Evolutionary conservation across 225 moss, liverwort and hornwort species (phyloP), one percentile per base, ranked within the genome.

Genomic region (Lunularia cruciata): DNA sequence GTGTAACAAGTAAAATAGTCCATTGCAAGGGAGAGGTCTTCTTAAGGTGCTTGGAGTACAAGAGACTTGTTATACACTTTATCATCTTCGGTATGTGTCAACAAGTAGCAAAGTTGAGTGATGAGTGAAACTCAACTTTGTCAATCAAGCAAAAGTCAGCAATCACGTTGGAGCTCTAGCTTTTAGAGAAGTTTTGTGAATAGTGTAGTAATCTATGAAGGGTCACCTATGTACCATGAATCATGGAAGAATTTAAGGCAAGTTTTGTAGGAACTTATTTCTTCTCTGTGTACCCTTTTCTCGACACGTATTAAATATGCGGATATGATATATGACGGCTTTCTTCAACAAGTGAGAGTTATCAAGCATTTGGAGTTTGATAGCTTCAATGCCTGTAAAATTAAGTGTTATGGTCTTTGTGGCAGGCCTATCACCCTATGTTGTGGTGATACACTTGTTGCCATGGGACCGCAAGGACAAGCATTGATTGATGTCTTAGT

Each of bases 391-490:
- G 54, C 39, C 52, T 33, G 37, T 69, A 47, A 72, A 30, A 5
- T 53, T 68, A 25, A 61, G 61, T 61, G 49, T 9, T 26, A 58
- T 37, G 47, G 47, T 75, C 35, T 75, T 22, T 74, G 30, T 73
- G 40, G 39, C 18, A 16, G 32, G 58, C 58, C 32, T 37, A n/a
- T 26, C 47, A 32, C 57, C 43, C 32, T 43, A 2, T 73, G 46
- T 57, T 47, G 48, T 63, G 30, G 42, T 65, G 37, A 20, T 55
- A 20, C 20, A 33, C 55, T 30, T 73, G n/a, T n/a, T n/a, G n/a
- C n/a, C n/a, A n/a, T n/a, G n/a, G 32, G 88, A 87, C 47, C 78
- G 76, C 7, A 84, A 88, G 63, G 89, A 91, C 47, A 81, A 85
- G 61, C 86, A 86, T 73, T 83, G 81, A 40, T 77, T 78, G 30